These are phyloP conservation scores for Pterocarpus macrocarpus DNA, from an alignment of 306 rosid species.

Conservation along the genomic window DNA sequence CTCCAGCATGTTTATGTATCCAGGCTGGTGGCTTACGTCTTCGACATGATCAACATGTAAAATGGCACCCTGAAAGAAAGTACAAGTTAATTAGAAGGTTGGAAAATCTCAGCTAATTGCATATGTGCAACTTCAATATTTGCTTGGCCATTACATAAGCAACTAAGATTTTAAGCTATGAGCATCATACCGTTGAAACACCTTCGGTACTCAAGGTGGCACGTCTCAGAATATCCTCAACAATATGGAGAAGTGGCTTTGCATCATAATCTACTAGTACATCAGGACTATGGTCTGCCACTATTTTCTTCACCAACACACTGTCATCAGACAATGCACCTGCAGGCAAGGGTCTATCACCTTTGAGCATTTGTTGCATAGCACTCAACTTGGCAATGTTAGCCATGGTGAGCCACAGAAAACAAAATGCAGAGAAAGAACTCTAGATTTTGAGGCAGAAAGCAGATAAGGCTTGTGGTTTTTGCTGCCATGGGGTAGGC, in stretches of 20 bases:
- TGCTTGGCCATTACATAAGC: background rate
- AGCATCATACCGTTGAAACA: constrained; percentile 47
- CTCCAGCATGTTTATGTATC: constrained; percentile 55
- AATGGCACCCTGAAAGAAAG: constrained; percentile 49
- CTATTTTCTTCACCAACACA: constrained; percentile 56
- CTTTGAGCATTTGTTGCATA: constrained; percentile 54
- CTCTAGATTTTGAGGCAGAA: constrained; percentile 25
- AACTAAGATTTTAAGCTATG: background rate
- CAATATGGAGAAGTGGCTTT: constrained; percentile 62
- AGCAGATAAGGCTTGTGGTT: constrained; percentile 32
- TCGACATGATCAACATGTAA: constrained; percentile 48
- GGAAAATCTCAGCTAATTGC: constrained; percentile 13
- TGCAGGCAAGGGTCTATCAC: constrained; percentile 48
- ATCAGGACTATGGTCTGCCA: constrained; percentile 61
- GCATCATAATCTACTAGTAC: constrained; percentile 55
- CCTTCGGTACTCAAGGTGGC: constrained; percentile 47
- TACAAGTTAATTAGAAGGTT: constrained; percentile 15
- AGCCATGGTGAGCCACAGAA: constrained; percentile 44
- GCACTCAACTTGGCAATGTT: constrained; percentile 47
- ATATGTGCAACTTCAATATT: background rate
- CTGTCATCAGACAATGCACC: constrained; percentile 55
- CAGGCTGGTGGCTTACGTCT: constrained; percentile 47
- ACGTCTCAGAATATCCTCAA: constrained; percentile 63
- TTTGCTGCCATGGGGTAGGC: constrained; percentile 25
- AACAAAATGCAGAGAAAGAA: constrained; percentile 14